Evolutionary conservation across 192 early-diverging fungal species (phyloP).

Genomic region (Entomortierella chlamydospora): DNA sequence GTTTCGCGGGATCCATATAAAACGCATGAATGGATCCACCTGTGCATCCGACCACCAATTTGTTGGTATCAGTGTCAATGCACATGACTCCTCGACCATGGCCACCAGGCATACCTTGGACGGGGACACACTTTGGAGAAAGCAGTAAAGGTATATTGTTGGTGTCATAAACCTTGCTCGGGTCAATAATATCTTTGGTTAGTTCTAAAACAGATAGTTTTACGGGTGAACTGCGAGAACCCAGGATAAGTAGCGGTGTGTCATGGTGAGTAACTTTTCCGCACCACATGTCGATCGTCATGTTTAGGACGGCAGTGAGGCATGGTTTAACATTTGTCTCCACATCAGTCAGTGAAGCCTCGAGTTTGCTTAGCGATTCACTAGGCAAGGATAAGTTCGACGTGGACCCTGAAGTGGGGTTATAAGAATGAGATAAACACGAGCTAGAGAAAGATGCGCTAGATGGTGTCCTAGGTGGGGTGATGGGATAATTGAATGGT

Average conservation of each 20-base stretch:
- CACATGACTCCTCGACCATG: constrained; percentile 45
- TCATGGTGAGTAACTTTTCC: constrained; percentile 36
- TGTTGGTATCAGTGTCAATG: constrained; percentile 22
- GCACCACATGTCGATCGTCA: constrained; percentile 44
- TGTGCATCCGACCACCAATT: constrained; percentile 36
- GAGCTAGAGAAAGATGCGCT: neutral
- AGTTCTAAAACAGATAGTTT: constrained; percentile 16
- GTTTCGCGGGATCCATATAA: constrained; percentile 36
- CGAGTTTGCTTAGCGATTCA: neutral
- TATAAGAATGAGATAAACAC: constrained; percentile 5
- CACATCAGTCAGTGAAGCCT: neutral
- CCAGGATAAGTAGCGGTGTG: constrained; percentile 36
- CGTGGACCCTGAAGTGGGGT: neutral
- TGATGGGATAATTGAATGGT: neutral
- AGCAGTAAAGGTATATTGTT: constrained; percentile 7
- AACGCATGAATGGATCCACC: constrained; percentile 32
- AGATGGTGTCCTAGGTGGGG: constrained; percentile 19
- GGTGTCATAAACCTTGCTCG: constrained; percentile 7
- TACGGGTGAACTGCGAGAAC: constrained; percentile 33
- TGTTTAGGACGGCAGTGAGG: constrained; percentile 33
- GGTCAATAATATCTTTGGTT: constrained; percentile 34
- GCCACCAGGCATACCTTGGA: constrained; percentile 26
- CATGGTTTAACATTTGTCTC: constrained; percentile 40
- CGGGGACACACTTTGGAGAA: constrained; percentile 9
- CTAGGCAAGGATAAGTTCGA: neutral